A percentile compares a stretch with the other conserved stretches of the same genome.
phyloP scores from a whole-genome alignment of 305 asterid species.

The Fraxinus greggii region DNA sequence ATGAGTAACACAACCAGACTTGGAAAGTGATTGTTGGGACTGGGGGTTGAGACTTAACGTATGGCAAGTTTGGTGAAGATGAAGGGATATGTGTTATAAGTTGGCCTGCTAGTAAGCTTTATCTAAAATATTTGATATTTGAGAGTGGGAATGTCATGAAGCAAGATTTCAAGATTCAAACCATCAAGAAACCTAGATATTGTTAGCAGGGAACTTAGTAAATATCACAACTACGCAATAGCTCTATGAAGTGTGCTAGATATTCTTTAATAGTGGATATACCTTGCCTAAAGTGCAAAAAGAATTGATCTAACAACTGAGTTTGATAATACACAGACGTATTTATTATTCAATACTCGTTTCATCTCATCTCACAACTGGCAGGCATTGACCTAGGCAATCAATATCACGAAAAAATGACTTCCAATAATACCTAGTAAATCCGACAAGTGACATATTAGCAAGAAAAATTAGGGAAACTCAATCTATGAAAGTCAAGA shows the following conservation, averaged over 20 bases:
- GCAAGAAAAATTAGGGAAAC: background rate
- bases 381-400: background rate
- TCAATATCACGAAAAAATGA: background rate
- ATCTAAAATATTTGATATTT: too few species aligned
- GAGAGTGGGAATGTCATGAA: background rate
- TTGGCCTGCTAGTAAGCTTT: background rate
- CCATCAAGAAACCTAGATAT: background rate
- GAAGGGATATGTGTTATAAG: background rate
- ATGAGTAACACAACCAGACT: background rate
- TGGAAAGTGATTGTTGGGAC: background rate
- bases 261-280: background rate
- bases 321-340: background rate
- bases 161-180: background rate
- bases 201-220: background rate
- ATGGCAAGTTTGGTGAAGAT: background rate
- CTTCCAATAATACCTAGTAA: background rate
- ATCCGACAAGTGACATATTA: background rate
- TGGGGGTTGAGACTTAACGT: background rate
- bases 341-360: background rate
- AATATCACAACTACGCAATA: background rate
- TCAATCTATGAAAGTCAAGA: background rate
- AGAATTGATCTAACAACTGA: background rate
- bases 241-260: background rate
- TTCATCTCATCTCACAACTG: background rate
- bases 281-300: background rate